Evolutionary conservation across 768 basidiomycete genomes (phyloP).

Genomic region (Kwoniella botswanensis): DNA sequence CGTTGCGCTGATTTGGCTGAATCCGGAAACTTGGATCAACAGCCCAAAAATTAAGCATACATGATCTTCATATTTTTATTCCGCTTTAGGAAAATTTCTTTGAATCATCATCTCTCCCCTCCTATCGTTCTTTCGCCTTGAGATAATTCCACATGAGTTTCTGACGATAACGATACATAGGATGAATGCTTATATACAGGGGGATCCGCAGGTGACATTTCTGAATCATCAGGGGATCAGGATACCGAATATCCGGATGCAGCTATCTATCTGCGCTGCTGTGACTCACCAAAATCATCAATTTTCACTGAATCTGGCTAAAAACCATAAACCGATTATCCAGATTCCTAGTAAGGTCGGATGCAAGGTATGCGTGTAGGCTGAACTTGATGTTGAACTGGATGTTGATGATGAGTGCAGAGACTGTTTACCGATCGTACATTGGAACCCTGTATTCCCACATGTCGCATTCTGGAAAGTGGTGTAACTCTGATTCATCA

Average conservation of each 20-base stretch:
- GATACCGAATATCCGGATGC: neutral
- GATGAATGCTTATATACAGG: too few species aligned
- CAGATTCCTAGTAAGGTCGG: neutral
- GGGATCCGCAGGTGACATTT: neutral
- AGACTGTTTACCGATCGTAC: neutral
- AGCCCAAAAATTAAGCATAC: neutral
- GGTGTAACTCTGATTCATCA: constrained; percentile 7
- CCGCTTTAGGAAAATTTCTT: neutral
- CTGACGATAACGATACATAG: neutral
- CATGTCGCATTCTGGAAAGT: constrained; percentile 6
- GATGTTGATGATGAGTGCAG: neutral
- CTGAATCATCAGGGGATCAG: neutral
- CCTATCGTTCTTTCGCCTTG: neutral
- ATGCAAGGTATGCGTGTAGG: neutral
- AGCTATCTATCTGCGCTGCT: neutral
- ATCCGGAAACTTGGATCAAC: constrained; percentile 6
- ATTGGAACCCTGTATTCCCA: constrained; percentile 5
- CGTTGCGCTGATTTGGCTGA: neutral
- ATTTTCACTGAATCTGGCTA: constrained; percentile 3
- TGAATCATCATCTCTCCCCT: neutral
- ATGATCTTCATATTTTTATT: too few species aligned
- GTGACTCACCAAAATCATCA: neutral
- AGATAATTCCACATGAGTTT: neutral
- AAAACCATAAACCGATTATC: constrained; percentile 1
- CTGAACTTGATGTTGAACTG: neutral